Evolutionary conservation across 179 eudicot genomes (phyloP).

Genomic region (Beta corolliflora): DNA sequence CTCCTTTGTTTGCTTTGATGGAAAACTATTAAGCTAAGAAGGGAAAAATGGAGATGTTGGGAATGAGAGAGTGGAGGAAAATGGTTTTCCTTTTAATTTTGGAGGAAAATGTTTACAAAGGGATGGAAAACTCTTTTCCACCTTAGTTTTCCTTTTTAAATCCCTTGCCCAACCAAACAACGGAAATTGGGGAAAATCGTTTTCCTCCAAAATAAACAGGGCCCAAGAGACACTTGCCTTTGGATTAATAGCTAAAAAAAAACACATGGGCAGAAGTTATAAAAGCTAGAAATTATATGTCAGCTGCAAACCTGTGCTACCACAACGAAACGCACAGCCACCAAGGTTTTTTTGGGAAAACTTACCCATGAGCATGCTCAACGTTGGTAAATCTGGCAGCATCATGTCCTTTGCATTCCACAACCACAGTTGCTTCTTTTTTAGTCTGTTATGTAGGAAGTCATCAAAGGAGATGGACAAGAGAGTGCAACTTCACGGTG

Average conservation of each 20-base stretch:
- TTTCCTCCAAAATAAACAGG: too few species aligned
- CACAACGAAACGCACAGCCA: background rate
- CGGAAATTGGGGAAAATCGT: too few species aligned
- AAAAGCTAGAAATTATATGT: background rate
- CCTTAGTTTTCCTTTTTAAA: too few species aligned
- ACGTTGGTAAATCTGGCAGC: slow-evolving; percentile 76
- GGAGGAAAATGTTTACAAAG: too few species aligned
- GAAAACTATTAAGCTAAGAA: too few species aligned
- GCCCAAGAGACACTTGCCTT: too few species aligned
- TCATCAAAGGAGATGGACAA: background rate
- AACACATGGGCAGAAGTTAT: background rate
- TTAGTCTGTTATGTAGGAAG: slow-evolving; percentile 47
- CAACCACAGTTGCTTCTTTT: slow-evolving; percentile 65
- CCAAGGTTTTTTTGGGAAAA: background rate
- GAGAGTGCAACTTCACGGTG: slow-evolving; percentile 5
- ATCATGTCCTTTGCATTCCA: slow-evolving; percentile 98
- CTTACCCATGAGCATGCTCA: slow-evolving; percentile 95
- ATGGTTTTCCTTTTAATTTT: too few species aligned
- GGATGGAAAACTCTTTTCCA: too few species aligned
- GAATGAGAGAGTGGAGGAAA: too few species aligned
- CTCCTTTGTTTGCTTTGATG: too few species aligned
- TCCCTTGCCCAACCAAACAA: too few species aligned
- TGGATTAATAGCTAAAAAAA: background rate
- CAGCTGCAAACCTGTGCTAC: background rate
- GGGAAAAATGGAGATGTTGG: too few species aligned